phyloP scores from a whole-genome alignment of 2,329 filamentous ascomycete genomes.

The Stagonosporopsis rhizophila region DNA sequence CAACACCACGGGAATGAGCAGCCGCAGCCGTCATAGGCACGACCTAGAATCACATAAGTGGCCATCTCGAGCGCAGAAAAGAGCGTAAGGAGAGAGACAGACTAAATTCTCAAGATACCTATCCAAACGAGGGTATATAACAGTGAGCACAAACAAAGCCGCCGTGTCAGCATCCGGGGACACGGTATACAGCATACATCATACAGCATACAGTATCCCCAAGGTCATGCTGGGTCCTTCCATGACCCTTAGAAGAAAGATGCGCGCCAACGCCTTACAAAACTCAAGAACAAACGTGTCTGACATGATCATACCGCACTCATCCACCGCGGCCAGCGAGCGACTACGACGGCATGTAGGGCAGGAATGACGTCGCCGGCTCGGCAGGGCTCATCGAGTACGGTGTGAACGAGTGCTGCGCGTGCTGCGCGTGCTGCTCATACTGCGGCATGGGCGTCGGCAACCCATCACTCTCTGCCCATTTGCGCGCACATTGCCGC shows the following conservation, averaged over 20 bases:
- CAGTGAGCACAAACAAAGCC: conserved; percentile 9
- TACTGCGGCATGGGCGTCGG: conserved; percentile 44
- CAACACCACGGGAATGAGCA: not conserved
- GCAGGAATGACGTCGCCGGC: conserved; percentile 36
- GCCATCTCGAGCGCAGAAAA: not conserved
- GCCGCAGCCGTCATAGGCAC: not conserved
- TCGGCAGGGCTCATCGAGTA: conserved; percentile 49
- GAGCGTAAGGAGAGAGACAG: not conserved
- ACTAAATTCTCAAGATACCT: not conserved
- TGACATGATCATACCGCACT: not conserved
- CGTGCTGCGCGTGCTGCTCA: conserved; percentile 41
- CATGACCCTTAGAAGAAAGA: not conserved
- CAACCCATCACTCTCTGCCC: conserved; percentile 52
- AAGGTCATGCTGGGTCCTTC: not conserved
- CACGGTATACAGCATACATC: not conserved
- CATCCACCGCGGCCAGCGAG: not conserved
- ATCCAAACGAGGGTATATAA: conserved; percentile 19
- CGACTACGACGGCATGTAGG: conserved; percentile 36
- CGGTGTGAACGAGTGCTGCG: conserved; percentile 41
- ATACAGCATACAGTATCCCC: not conserved
- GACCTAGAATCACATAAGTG: not conserved
- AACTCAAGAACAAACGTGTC: not conserved
- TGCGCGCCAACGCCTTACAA: not conserved
- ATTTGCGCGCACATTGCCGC: conserved; percentile 59
- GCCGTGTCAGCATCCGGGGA: not conserved